phyloP scores from a whole-genome alignment of 495 filamentous ascomycete species.

The Aspergillus diversus region DNA sequence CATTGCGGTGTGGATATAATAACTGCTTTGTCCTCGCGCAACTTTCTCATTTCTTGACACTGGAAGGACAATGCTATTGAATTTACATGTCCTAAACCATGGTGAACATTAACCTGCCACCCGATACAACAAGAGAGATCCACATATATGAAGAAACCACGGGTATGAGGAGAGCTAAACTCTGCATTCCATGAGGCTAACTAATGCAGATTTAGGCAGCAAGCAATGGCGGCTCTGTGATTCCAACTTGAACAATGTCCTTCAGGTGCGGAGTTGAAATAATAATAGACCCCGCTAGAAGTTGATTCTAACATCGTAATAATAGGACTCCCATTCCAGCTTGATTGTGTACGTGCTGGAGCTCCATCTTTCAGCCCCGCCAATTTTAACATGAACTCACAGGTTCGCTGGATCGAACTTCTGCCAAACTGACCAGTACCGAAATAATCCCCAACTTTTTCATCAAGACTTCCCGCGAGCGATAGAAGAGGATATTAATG shows the following conservation, averaged over 20 bases:
- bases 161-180: background rate
- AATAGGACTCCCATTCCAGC: background rate
- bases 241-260: background rate
- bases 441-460: background rate
- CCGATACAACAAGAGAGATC: background rate
- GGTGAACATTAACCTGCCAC: background rate
- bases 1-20: slow-evolving; percentile 5
- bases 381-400: background rate
- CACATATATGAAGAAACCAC: slow-evolving; percentile 1
- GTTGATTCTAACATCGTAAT: background rate
- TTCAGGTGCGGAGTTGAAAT: background rate
- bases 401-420: background rate
- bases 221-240: background rate
- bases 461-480: slow-evolving; percentile 2
- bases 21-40: background rate
- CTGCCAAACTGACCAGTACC: background rate
- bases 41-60: background rate
- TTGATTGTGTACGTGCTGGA: background rate
- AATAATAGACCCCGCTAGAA: background rate
- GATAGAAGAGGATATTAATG: slow-evolving; percentile 12
- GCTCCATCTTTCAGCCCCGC: background rate
- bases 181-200: background rate
- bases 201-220: background rate
- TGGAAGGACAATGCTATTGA: background rate
- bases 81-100: background rate